A percentile compares a stretch with the other conserved stretches of the same genome.
These are phyloP conservation scores for Inga leiocalycina DNA, from an alignment of 306 rosid genomes.

Conservation along the genomic window DNA sequence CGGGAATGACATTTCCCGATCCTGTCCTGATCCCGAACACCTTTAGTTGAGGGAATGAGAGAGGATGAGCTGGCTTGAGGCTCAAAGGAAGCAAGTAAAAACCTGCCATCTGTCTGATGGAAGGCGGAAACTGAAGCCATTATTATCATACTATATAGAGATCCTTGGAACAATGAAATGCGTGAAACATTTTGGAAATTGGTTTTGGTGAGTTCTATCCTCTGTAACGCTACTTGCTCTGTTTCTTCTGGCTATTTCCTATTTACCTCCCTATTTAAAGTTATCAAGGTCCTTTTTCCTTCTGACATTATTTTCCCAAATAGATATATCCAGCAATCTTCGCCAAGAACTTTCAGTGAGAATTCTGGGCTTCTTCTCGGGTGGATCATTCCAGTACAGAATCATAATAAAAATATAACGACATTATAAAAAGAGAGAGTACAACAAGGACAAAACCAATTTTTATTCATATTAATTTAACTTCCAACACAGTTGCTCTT, in stretches of 20 bases:
- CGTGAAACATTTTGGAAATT: background rate
- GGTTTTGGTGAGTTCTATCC: background rate
- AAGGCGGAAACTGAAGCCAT: background rate
- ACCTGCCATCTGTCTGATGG: background rate
- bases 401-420: background rate
- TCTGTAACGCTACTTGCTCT: background rate
- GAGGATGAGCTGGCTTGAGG: background rate
- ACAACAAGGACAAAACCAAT: background rate
- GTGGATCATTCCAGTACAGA: background rate
- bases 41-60: background rate
- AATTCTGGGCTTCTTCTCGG: background rate
- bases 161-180: background rate
- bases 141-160: background rate
- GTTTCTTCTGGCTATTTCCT: background rate
- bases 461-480: background rate
- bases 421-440: too few species aligned
- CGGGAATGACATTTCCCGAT: too few species aligned
- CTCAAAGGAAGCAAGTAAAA: background rate
- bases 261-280: background rate
- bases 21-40: too few species aligned
- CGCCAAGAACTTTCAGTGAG: background rate
- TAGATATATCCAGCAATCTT: background rate
- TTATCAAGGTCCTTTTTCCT: background rate
- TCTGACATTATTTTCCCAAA: background rate
- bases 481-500: too few species aligned